Evolutionary conservation across 176 grass and related monocot genomes (phyloP).

Genomic region (Raddia distichophylla): DNA sequence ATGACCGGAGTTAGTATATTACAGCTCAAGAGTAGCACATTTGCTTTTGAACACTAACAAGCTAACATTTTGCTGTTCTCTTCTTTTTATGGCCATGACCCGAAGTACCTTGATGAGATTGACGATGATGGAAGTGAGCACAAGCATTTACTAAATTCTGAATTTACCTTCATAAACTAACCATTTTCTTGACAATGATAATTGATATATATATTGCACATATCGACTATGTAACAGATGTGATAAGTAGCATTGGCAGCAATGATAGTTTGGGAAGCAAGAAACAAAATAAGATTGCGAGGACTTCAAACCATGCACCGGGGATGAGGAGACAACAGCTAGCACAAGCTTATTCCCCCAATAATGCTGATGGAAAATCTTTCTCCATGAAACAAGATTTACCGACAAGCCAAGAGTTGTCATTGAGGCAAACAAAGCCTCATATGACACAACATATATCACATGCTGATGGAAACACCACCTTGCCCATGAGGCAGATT

Average conservation of each 20-base stretch:
- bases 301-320: neutral
- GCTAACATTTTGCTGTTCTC: neutral
- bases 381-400: neutral
- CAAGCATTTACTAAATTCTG: neutral
- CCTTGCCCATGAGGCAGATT: neutral
- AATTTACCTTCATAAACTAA: neutral
- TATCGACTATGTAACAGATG: conserved; percentile 30
- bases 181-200: neutral
- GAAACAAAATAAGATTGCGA: neutral
- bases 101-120: conserved; percentile 54
- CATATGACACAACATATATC: no score
- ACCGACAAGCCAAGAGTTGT: neutral
- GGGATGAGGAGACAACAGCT: neutral
- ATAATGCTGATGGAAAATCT: neutral
- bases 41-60: neutral
- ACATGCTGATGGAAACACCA: neutral
- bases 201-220: neutral
- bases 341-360: neutral
- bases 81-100: neutral
- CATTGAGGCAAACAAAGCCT: neutral
- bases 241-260: conserved; percentile 10
- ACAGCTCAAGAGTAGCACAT: no score
- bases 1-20: no score
- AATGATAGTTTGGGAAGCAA: neutral
- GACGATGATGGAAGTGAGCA: conserved; percentile 68